These are phyloP conservation scores for Amanita muscaria DNA, from an alignment of 768 basidiomycete species.

Conservation along the genomic window DNA sequence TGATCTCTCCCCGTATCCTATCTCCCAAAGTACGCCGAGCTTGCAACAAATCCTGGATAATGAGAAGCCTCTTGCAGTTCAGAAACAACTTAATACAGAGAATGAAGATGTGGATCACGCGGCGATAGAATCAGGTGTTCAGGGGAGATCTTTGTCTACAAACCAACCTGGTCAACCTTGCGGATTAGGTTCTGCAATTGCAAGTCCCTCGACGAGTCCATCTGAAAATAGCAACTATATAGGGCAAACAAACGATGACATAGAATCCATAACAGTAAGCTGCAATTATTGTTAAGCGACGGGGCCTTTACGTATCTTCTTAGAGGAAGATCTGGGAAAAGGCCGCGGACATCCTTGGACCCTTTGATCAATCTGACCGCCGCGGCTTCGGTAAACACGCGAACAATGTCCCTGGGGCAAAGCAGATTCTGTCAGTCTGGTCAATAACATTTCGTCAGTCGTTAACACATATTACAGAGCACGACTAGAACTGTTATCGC, in stretches of 20 bases:
- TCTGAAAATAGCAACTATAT: conserved; percentile 22
- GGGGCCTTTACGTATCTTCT: neutral
- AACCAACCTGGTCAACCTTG: too few species aligned
- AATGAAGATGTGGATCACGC: too few species aligned
- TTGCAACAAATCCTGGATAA: too few species aligned
- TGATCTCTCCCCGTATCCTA: too few species aligned
- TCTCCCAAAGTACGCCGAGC: too few species aligned
- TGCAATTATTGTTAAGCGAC: conserved; percentile 1
- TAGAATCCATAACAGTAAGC: conserved; percentile 58
- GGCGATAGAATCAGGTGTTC: too few species aligned
- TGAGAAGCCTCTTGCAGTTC: too few species aligned
- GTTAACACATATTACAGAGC: conserved; percentile 26
- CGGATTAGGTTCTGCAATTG: neutral
- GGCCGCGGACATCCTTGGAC: conserved; percentile 55
- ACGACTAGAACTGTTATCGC: conserved; percentile 48
- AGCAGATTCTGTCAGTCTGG: conserved; percentile 50
- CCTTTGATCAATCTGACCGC: conserved; percentile 35
- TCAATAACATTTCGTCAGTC: conserved; percentile 2
- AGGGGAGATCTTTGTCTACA: too few species aligned
- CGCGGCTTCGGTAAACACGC: conserved; percentile 15
- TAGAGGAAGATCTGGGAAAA: conserved; percentile 66
- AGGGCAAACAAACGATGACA: conserved; percentile 49
- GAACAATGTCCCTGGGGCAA: conserved; percentile 40
- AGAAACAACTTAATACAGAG: too few species aligned
- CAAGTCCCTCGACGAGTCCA: neutral